Evolutionary conservation across 768 basidiomycete genomes (phyloP), one percentile per base, ranked within the genome.

Genomic region (Glaciozyma martinii): DNA sequence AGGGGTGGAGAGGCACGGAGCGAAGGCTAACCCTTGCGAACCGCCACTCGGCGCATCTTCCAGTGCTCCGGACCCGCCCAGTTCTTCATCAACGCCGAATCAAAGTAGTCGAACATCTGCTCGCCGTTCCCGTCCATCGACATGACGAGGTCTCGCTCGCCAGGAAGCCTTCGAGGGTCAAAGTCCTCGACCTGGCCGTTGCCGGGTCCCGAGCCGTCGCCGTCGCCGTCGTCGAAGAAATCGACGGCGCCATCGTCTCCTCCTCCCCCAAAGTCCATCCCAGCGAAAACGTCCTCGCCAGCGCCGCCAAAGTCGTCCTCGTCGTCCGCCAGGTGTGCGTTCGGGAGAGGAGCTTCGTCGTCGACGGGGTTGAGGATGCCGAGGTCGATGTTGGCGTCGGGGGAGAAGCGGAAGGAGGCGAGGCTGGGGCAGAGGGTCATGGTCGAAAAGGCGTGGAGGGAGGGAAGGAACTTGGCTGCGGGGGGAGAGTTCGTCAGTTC

Each of bases 51-150:
- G 37, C 88, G 80, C 73, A 98, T 76, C 75, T 94, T 98, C 94
- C 95, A 99, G 75, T 99, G 95, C 76, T 98, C 90, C 12, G 93
- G 93, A 0, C 95, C 95, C 5, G 95, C 95, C 95, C 95, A 99
- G 71, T 94, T 94, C 81, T 89, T 94, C 71, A 86, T 72, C 19
- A 64, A 21, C 66, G 80, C 84, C 72, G 85, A 82, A 76, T 98
- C 93, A 74, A 98, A 95, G 76, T 94, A 95, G 72, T 93, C 91
- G 74, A 86, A 79, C 77, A 86, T 82, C 62, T 88, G 84, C 3
- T 64, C 73, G 62, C 81, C 82, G 3, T 52, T 43, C 30, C 55
- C 65, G 37, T 40, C 37, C 37, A 40, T 40, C 37, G 37, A 40
- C 37, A 40, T 40, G 37, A 40, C 37, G 37, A 40, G 37, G 15